Percentiles rank a stretch among this genome's conserved stretches.
Evolutionary conservation across 1,284 basidiomycete genomes (phyloP).

Genomic region (Ustilago vetiveriae): DNA sequence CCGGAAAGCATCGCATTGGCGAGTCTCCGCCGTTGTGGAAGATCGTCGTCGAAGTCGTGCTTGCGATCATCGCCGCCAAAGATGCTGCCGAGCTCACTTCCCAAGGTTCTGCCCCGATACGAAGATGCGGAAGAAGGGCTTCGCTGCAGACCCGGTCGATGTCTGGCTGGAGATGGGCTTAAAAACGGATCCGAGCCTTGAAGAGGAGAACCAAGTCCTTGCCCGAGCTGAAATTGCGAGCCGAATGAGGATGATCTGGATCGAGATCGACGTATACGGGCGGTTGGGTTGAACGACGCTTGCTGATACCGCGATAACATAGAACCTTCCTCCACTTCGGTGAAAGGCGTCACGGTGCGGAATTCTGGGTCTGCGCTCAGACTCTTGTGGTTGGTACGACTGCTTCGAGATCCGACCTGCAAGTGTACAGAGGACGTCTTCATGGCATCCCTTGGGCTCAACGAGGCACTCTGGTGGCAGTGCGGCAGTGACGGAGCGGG

Average conservation of each 20-base stretch:
- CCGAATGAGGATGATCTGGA: conserved; percentile 29
- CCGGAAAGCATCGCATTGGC: not conserved
- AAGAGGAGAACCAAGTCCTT: not conserved
- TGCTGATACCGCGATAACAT: conserved; percentile 14
- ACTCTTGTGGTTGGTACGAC: not conserved
- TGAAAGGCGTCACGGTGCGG: not conserved
- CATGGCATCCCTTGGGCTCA: conserved; percentile 40
- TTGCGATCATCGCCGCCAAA: conserved; percentile 51
- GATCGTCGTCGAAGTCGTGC: conserved; percentile 38
- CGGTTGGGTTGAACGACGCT: conserved; percentile 18
- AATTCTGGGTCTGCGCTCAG: not conserved
- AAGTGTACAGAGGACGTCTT: conserved; percentile 5
- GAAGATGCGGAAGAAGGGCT: conserved; percentile 19
- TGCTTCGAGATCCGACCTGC: not conserved
- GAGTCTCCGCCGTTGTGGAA: conserved; percentile 29
- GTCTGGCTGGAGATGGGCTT: conserved; percentile 2
- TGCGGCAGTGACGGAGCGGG: conserved; percentile 5
- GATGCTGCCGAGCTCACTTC: conserved; percentile 61
- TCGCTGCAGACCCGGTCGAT: not conserved
- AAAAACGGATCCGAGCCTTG: conserved; percentile 18
- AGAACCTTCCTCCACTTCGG: not conserved
- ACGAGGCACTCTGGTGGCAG: conserved; percentile 8
- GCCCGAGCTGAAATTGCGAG: conserved; percentile 2
- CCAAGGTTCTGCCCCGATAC: conserved; percentile 41
- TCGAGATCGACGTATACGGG: conserved; percentile 25